Conservation (phyloP, 176 grass and related monocot genomes). For the Ampelocalamus luodianensis region DNA sequence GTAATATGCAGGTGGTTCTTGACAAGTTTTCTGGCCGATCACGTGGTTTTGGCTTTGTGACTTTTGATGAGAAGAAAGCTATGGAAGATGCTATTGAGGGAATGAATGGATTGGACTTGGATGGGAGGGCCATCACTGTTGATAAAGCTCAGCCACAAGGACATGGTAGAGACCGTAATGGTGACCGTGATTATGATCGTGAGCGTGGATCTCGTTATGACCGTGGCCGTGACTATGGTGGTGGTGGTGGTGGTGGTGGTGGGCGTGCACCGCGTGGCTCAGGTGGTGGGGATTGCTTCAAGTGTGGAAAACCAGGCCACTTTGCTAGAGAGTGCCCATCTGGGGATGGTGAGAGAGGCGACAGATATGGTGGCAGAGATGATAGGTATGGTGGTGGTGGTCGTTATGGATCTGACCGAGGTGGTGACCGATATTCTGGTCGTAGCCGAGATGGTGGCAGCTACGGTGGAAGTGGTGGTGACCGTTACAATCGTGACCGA, state of each 20-base stretch:
- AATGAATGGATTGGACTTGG: constrained; percentile 88
- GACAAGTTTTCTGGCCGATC: constrained; percentile 93
- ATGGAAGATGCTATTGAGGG: constrained; percentile 98
- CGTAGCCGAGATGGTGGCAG: constrained; percentile 68
- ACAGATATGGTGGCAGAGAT: constrained; percentile 67
- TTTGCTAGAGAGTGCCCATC: constrained; percentile 86
- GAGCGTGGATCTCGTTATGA: constrained; percentile 65
- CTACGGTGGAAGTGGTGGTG: constrained; percentile 43
- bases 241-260: constrained; percentile 18
- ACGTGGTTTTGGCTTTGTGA: constrained; percentile 95
- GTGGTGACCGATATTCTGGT: constrained; percentile 66
- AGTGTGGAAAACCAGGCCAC: constrained; percentile 84
- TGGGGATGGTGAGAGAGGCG: constrained; percentile 64
- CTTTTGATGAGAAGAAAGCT: constrained; percentile 92
- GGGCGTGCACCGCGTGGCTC: constrained; percentile 47
- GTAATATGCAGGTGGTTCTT: constrained; percentile 68
- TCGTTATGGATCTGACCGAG: constrained; percentile 60
- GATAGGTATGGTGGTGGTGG: constrained; percentile 70
- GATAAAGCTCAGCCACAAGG: constrained; percentile 88
- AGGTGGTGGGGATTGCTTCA: constrained; percentile 78
- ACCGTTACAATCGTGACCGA: constrained; percentile 66
- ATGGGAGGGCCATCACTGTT: constrained; percentile 83
- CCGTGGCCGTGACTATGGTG: constrained; percentile 58
- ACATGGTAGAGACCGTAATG: constrained; percentile 65
- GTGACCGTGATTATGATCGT: constrained; percentile 57